These are phyloP conservation scores for Xylaria sp. DNA, from an alignment of 495 filamentous ascomycete species.

Conservation along the genomic window DNA sequence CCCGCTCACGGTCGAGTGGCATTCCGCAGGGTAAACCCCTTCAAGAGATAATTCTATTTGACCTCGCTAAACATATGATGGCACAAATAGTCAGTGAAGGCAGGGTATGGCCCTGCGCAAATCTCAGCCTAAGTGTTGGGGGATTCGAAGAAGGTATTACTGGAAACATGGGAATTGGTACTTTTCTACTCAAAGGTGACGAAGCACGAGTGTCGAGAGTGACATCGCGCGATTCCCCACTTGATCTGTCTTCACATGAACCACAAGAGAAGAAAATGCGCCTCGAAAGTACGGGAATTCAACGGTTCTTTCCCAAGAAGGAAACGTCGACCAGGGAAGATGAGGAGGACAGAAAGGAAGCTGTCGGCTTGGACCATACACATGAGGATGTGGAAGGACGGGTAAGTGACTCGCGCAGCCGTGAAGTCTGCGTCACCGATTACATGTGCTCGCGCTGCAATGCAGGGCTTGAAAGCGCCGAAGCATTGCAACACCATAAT, in stretches of 20 bases:
- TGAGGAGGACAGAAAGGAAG: conserved; percentile 37
- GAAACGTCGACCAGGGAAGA: conserved; percentile 36
- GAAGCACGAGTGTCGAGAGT: conserved; percentile 63
- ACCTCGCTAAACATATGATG: conserved; percentile 77
- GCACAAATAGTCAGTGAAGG: conserved; percentile 79
- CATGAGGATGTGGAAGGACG: conserved; percentile 26
- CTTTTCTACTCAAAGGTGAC: conserved; percentile 81
- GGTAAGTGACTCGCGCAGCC: conserved; percentile 35
- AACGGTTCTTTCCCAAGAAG: conserved; percentile 63
- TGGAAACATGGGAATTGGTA: conserved; percentile 84
- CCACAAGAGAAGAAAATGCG: conserved; percentile 62
- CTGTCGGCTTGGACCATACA: conserved; percentile 35
- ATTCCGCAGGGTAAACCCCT: conserved; percentile 79
- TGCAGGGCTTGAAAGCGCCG: conserved; percentile 57
- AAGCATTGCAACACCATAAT: conserved; percentile 75
- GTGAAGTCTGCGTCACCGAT: conserved; percentile 50
- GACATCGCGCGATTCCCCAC: conserved; percentile 37
- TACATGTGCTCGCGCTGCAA: conserved; percentile 74
- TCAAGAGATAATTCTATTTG: conserved; percentile 75
- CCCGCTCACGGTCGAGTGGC: conserved; percentile 72
- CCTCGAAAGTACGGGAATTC: conserved; percentile 58
- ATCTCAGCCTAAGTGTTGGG: conserved; percentile 82
- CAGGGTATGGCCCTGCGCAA: conserved; percentile 83
- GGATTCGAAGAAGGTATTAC: conserved; percentile 88
- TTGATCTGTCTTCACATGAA: conserved; percentile 41